These are phyloP conservation scores for Leptographium flavum DNA, from an alignment of 2,329 filamentous ascomycete species.

Conservation along the genomic window DNA sequence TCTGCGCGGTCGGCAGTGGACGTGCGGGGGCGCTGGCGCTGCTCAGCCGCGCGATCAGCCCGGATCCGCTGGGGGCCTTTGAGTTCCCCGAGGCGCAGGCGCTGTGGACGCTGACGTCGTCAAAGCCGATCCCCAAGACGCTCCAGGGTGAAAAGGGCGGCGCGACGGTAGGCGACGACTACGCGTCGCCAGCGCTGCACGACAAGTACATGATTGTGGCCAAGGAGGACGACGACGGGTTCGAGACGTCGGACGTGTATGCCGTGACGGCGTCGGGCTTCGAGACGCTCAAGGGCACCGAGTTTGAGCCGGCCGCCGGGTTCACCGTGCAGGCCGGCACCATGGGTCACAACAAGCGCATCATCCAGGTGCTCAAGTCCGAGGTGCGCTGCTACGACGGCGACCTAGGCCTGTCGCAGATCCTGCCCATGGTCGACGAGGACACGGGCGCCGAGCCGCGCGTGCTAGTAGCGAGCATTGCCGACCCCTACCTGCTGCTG, in stretches of 20 bases:
- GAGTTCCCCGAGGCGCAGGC: constrained; percentile 59
- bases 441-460: constrained; percentile 70
- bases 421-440: constrained; percentile 85
- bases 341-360: constrained; percentile 63
- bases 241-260: constrained; percentile 68
- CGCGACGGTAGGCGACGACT: constrained; percentile 37
- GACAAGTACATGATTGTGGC: constrained; percentile 76
- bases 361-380: constrained; percentile 76
- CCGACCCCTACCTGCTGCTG: constrained; percentile 73
- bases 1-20: constrained; percentile 48
- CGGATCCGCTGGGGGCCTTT: constrained; percentile 54
- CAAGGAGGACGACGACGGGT: constrained; percentile 52
- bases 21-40: constrained; percentile 57
- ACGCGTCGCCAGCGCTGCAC: constrained; percentile 45
- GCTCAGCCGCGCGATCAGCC: constrained; percentile 64
- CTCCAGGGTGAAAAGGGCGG: constrained; percentile 36
- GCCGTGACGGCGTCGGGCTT: constrained; percentile 59
- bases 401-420: constrained; percentile 78
- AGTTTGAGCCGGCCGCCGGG: constrained; percentile 84
- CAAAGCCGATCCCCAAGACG: constrained; percentile 49
- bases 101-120: constrained; percentile 68
- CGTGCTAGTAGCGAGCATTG: constrained; percentile 68
- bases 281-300: constrained; percentile 63
- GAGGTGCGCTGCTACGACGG: constrained; percentile 86
- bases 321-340: constrained; percentile 75